Evolutionary conservation across 306 rosid species (phyloP), one percentile per base, ranked within the genome.

Genomic region (Cicer pinnatifidum): DNA sequence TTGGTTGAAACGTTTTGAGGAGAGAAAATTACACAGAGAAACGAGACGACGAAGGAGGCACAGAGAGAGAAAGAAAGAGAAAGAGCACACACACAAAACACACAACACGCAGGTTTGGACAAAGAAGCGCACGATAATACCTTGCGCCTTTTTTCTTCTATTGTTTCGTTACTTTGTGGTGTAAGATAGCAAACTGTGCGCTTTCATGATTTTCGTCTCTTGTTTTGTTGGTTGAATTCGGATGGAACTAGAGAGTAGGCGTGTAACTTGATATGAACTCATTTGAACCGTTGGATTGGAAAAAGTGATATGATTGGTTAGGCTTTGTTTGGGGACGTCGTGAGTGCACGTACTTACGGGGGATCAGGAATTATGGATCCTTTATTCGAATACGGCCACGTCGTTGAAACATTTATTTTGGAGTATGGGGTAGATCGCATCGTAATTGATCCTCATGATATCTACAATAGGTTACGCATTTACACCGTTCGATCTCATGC

Each of bases 171-270:
- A 9, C 46, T 12, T 6, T 11, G 7, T 6, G 56, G 88, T 73
- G 86, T 80, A 84, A 6, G 60, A 19, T 83, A 85, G 72, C 50
- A 75, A 81, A 78, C 43, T 84, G 8, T 83, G 81, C 89, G 88
- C 85, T 75, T 60, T 43, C 9, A 10, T 37, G 67, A 52, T 11
- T 47, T 19, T 52, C 8, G 6, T 12, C 3, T 7, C 5, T 10
- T 7, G 4, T 41, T 47, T 64, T 6, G 11, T 60, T 57, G 43
- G 76, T 17, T 61, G 70, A 9, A 23, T 35, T 75, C n/a, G 0
- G 5, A 0, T 77, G 3, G 5, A 11, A 12, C 0, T 3, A 37
- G 12, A 17, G 72, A 19, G 7, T 56, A 64, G 7, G 59, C 6
- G 39, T 39, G 33, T 39, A 63, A 46, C 13, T 43, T 38, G 0